Evolutionary conservation across 441 rosid genomes (phyloP).

Genomic region (Brassica hybrid): DNA sequence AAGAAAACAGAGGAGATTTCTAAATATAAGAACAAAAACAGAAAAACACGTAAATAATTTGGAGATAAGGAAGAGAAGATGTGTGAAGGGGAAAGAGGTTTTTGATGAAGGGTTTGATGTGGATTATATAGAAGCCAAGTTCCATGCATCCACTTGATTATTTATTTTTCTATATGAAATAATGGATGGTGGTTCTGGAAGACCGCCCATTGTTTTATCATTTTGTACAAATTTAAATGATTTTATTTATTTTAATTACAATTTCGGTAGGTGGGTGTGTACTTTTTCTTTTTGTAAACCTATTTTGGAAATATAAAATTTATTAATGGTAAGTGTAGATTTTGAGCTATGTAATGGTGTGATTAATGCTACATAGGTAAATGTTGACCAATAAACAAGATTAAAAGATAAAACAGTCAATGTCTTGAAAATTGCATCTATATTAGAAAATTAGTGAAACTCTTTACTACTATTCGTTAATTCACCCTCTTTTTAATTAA

Average conservation of each 20-base stretch:
- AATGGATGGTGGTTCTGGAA: slow-evolving; percentile 36
- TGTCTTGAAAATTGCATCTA: background rate
- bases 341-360: slow-evolving; percentile 6
- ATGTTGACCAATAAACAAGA: slow-evolving; percentile 21
- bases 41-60: background rate
- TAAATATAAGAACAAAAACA: background rate
- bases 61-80: slow-evolving; percentile 37
- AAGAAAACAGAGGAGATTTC: slow-evolving; percentile 4
- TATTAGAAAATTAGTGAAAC: background rate
- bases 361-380: slow-evolving; percentile 11
- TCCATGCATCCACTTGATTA: too few species aligned
- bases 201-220: slow-evolving; percentile 35
- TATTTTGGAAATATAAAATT: background rate
- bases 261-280: slow-evolving; percentile 25
- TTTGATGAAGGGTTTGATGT: slow-evolving; percentile 40
- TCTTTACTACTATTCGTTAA: background rate
- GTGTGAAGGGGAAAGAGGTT: slow-evolving; percentile 45
- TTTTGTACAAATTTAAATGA: background rate
- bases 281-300: slow-evolving; percentile 14
- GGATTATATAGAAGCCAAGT: slow-evolving; percentile 47
- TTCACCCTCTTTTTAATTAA: background rate
- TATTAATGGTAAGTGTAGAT: background rate
- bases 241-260: background rate
- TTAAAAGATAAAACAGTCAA: background rate
- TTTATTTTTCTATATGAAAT: background rate